Evolutionary conservation across 257 asterid genomes (phyloP).

Genomic region (Coffea eugenioides): DNA sequence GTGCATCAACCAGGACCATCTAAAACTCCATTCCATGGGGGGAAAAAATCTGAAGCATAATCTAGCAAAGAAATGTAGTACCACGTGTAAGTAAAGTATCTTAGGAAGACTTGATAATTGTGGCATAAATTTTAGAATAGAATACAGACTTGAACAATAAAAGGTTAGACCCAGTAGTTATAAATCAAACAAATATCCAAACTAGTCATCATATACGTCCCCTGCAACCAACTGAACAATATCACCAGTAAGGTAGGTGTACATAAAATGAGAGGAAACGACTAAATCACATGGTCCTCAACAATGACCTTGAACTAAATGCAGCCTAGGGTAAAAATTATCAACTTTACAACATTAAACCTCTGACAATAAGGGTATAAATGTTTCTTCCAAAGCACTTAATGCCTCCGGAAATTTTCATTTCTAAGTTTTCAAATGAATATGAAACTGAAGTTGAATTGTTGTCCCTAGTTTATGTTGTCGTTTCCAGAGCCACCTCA

Average conservation of each 20-base stretch:
- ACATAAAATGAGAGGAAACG: background rate
- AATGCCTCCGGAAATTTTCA: background rate
- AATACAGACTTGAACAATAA: background rate
- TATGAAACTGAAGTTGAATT: background rate
- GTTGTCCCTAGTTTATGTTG: background rate
- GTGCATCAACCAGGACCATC: background rate
- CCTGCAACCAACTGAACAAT: background rate
- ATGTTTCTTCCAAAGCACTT: background rate
- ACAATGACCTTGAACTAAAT: background rate
- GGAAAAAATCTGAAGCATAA: too few relatives aligned
- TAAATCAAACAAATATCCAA: background rate
- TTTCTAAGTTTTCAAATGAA: background rate
- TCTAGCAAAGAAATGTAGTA: background rate
- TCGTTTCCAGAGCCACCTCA: background rate
- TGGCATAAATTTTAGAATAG: background rate
- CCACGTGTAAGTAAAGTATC: background rate
- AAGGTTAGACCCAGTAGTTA: background rate
- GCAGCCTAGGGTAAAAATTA: background rate
- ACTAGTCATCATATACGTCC: background rate
- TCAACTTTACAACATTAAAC: background rate
- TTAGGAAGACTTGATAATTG: background rate
- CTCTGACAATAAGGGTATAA: background rate
- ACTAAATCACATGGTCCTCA: background rate
- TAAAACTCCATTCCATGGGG: background rate
- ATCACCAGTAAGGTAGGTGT: background rate